These are phyloP conservation scores for Rhodotorula sp. DNA, from an alignment of 1,284 basidiomycete genomes.

Conservation along the genomic window DNA sequence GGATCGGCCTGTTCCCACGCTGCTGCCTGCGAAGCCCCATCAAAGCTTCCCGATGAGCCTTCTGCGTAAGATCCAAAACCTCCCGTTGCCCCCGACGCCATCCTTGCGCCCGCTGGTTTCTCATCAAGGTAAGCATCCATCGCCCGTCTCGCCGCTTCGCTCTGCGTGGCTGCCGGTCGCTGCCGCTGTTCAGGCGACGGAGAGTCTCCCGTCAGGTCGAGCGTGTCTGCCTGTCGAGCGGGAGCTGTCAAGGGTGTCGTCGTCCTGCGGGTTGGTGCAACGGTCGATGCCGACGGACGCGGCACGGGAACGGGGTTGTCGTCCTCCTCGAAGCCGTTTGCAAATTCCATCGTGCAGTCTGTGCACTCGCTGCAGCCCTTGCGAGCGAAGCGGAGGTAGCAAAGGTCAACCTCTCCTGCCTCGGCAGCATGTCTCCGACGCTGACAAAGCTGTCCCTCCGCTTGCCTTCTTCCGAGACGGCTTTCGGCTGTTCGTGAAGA, in stretches of 20 bases:
- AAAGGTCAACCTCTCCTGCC: too few species aligned
- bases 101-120: too few species aligned
- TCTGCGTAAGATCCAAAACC: background rate
- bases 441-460: too few species aligned
- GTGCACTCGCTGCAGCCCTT: background rate
- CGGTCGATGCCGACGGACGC: background rate
- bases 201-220: slow-evolving; percentile 27
- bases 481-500: too few species aligned
- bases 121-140: background rate
- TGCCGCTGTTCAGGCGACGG: background rate
- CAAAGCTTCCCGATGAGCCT: background rate
- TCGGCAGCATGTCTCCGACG: too few species aligned
- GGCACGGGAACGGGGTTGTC: background rate
- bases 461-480: too few species aligned
- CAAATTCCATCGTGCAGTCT: slow-evolving; percentile 7
- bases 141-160: background rate
- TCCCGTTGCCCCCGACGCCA: background rate
- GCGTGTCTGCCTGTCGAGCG: background rate
- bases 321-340: slow-evolving; percentile 23
- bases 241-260: too few species aligned
- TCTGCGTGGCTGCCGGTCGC: too few species aligned
- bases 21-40: background rate
- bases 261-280: background rate
- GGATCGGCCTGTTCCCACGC: background rate
- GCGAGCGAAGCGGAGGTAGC: background rate